Conservation (phyloP, 306 rosid genomes). For the Vachellia pachyceras region DNA sequence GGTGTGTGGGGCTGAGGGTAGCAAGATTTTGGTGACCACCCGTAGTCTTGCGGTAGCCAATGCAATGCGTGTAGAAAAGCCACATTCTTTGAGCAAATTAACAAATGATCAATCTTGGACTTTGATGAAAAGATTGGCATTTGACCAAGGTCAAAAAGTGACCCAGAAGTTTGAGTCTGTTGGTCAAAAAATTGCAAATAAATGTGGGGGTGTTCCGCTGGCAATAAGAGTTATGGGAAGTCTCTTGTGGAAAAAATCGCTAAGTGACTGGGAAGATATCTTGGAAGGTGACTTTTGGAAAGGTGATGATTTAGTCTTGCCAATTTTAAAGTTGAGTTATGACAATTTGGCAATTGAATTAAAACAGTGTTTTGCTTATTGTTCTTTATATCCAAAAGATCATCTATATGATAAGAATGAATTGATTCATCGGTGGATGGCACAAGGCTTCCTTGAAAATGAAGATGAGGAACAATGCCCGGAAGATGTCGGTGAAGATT, state of each 20-base stretch:
- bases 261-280: not conserved
- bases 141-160: not conserved
- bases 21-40: conserved; percentile 12
- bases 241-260: not conserved
- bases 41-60: not conserved
- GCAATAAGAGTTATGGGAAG: not conserved
- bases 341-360: not conserved
- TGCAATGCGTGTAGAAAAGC: not conserved
- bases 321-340: conserved; percentile 13
- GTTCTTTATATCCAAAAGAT: conserved; percentile 9
- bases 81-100: not conserved
- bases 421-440: not conserved
- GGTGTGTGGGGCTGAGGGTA: not conserved
- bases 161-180: not conserved
- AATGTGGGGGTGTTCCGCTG: not conserved
- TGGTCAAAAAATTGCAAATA: not conserved
- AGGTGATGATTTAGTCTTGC: not conserved
- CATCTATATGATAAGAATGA: not conserved
- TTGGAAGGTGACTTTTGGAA: not conserved
- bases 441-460: not conserved
- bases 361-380: not conserved
- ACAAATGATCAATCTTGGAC: not conserved
- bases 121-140: not conserved
- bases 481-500: not conserved
- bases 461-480: not conserved